Evolutionary conservation across 257 asterid species (phyloP).

Genomic region (Solanum gracilifrons): DNA sequence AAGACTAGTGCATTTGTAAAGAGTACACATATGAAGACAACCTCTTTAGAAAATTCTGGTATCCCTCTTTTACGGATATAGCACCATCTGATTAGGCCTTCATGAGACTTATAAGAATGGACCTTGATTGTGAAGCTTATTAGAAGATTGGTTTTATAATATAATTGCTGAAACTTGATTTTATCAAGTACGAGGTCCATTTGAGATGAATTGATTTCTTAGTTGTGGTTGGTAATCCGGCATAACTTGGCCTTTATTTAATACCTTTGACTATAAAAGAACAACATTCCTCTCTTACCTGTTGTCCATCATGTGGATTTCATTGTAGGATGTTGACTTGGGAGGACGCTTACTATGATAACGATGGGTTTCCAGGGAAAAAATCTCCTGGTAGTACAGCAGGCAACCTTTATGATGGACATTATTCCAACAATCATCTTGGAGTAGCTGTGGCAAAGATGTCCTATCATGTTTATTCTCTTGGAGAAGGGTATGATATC

Average conservation of each 20-base stretch:
- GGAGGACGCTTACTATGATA: conserved; percentile 77
- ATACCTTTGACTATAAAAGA: neutral
- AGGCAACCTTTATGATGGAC: conserved; percentile 36
- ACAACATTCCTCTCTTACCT: neutral
- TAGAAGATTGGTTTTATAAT: neutral
- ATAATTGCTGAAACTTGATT: neutral
- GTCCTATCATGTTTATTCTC: conserved; percentile 79
- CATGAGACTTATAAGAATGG: neutral
- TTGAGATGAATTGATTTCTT: neutral
- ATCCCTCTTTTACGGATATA: neutral
- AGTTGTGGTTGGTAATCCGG: neutral
- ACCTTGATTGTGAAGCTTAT: neutral
- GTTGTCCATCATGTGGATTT: conserved; percentile 2
- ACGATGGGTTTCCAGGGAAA: conserved; percentile 26
- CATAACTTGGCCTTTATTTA: neutral
- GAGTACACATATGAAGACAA: neutral
- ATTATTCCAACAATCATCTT: conserved; percentile 52
- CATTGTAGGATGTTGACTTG: conserved; percentile 70
- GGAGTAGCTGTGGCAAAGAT: conserved; percentile 85
- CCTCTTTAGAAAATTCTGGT: neutral
- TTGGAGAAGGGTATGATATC: conserved; percentile 86
- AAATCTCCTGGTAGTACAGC: conserved; percentile 18
- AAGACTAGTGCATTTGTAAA: neutral
- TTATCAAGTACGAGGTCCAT: neutral
- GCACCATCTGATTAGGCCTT: neutral